Evolutionary conservation across 805 yeast genomes (phyloP).

Genomic region (Myxozyma vanderwaltii): DNA sequence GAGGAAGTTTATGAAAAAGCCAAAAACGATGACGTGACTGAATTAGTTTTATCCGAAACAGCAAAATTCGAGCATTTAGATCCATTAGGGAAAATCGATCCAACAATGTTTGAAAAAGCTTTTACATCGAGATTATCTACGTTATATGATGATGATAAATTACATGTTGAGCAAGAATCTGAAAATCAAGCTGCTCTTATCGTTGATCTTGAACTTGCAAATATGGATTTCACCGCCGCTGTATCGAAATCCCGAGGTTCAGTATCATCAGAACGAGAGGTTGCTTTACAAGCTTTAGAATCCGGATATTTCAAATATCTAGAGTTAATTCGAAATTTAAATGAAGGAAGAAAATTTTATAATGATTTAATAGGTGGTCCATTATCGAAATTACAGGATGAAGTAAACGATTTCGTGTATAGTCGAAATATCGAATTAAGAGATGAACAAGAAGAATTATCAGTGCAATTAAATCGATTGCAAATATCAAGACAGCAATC

Average conservation of each 20-base stretch:
- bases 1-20: slow-evolving; percentile 30
- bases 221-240: slow-evolving; percentile 33
- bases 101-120: slow-evolving; percentile 37
- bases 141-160: slow-evolving; percentile 54
- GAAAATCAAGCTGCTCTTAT: slow-evolving; percentile 47
- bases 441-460: slow-evolving; percentile 46
- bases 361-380: slow-evolving; percentile 57
- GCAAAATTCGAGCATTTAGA: slow-evolving; percentile 25
- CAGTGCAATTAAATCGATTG: slow-evolving; percentile 3
- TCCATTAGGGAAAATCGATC: slow-evolving; percentile 28
- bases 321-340: slow-evolving; percentile 61
- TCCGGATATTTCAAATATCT: slow-evolving; percentile 53
- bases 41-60: slow-evolving; percentile 22
- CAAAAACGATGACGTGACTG: slow-evolving; percentile 22
- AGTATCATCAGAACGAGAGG: slow-evolving; percentile 48
- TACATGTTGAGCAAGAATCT: slow-evolving; percentile 49
- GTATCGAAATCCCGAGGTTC: slow-evolving; percentile 31
- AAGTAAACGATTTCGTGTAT: slow-evolving; percentile 56
- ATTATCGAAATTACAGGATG: slow-evolving; percentile 49
- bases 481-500: not conserved
- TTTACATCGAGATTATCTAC: slow-evolving; percentile 40
- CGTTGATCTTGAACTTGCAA: slow-evolving; percentile 42
- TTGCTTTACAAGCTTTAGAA: slow-evolving; percentile 56
- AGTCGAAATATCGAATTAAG: slow-evolving; percentile 56
- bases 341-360: slow-evolving; percentile 73